A percentile compares a stretch with the other conserved stretches of the same genome.
Conservation (phyloP, 2,329 filamentous ascomycete genomes). For the Fusarium protoensiforme region DNA sequence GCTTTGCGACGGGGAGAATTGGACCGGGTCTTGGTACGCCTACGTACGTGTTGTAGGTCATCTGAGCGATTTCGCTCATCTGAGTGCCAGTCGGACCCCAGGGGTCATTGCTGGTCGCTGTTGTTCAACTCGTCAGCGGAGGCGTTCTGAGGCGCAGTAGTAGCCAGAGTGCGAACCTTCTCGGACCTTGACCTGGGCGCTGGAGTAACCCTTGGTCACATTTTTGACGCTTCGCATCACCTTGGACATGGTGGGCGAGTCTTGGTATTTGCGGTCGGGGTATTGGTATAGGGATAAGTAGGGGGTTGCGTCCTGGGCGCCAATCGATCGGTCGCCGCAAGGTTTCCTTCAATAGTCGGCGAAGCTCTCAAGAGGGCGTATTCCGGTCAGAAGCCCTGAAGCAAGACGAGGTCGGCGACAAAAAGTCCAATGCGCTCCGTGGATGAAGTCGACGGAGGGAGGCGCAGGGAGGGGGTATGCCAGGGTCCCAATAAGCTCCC, state of each 20-base stretch:
- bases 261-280: conserved; percentile 9
- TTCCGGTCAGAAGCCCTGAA: conserved; percentile 2
- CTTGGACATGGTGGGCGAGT: conserved; percentile 80
- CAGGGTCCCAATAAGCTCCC: conserved; percentile 33
- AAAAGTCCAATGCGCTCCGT: conserved; percentile 30
- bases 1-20: not conserved
- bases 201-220: conserved; percentile 98
- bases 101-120: conserved; percentile 98
- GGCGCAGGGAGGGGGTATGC: conserved; percentile 33
- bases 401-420: conserved; percentile 26
- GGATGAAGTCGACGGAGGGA: conserved; percentile 21
- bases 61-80: conserved; percentile 97
- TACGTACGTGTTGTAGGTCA: conserved; percentile 96
- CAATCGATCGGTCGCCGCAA: conserved; percentile 34
- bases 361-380: conserved; percentile 4
- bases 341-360: conserved; percentile 18
- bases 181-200: conserved; percentile 96
- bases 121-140: conserved; percentile 34
- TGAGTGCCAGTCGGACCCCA: conserved; percentile 98
- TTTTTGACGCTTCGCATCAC: conserved; percentile 98
- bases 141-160: not conserved
- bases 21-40: not conserved
- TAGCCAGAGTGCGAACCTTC: conserved; percentile 74
- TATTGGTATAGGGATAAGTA: conserved; percentile 5
- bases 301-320: conserved; percentile 33